Base-by-base conservation (phyloP, 2,329 filamentous ascomycete species). In the Cercospora janseana region DNA sequence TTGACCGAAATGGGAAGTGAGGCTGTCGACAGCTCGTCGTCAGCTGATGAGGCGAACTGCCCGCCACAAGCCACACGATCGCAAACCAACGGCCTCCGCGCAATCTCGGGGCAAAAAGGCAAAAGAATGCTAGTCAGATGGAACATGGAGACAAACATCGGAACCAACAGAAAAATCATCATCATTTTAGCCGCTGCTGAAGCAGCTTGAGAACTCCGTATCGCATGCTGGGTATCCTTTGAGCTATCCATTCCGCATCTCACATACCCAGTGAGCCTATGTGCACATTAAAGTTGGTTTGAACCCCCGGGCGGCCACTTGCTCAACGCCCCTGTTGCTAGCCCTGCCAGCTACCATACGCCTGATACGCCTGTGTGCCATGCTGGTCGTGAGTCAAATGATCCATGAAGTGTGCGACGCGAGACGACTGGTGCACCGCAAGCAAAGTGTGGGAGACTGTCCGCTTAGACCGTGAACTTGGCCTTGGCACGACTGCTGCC, bases 401-500 rank as follows among this genome's bases (percentile, higher is more conserved):
- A 51, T 18, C 49, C 44, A 16, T 40, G 18, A 40, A 27, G 27
- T 16, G 27, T n/a, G 40, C 51, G 23, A 40, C 29, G 45, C 34
- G 32, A 42, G 42, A 42, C 21, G 16, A 16, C 46, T 43, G 49
- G 16, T 43, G 26, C 15, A 44, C 35, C 6, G 37, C 41, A 32
- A 49, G 32, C 26, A 27, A 37, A 24, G 16, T 23, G 28, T 27
- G n/a, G n/a, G 27, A 44, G 46, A 13, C 27, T 27, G 26, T 24
- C 15, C 49, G 55, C 59, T 86, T 38, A 96, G 65, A 90, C 90
- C 43, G 80, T 78, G 72, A 89, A 88, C 79, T 96, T 98, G 64
- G 93, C 88, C 80, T 94, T 97, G 50, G 93, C 93, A 64, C 94
- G 85, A 53, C 89, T 95, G 74, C 91, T 96, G 61, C 93, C 93